Evolutionary conservation across 148 eudicot genomes (phyloP), one percentile per base, ranked within the genome.

Genomic region (Persicaria tinctoria): DNA sequence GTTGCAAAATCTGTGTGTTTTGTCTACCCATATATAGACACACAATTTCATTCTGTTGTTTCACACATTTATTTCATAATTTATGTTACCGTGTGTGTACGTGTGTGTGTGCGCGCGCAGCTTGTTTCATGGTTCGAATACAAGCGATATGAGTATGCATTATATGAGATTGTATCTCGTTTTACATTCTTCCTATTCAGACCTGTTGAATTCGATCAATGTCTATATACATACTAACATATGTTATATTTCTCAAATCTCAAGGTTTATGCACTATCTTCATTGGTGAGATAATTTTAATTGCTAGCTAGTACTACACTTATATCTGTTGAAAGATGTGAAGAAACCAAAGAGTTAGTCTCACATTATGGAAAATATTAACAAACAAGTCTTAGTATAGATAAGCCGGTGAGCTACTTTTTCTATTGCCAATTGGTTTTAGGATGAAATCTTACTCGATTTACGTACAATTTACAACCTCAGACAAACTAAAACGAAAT

Each of bases 1-100:
- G 66, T 60, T 63, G 45, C 68, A 63, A 27, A 63, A 27, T 63
- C 68, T 55, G 20, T 18, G 18, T 38, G 48, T 41, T 44, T 66
- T 66, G 70, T 66, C 70, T 6, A 66, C 17, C 18, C 70, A 38
- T 66, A 66, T 41, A 64, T 64, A n/a, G 70, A 64, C 70, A 64
- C 13, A 32, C 2, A 64, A 32, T 38, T 38, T 38, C 5, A 3
- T 41, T 66, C 1, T 41, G 47, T 14, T 38, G 14, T 66, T 66
- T 4, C 44, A 38, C 44, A 38, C 70, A 66, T 14, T 1, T 7
- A 38, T 17, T 38, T 48, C 18, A 41, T 44, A 13, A 66, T 44
- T 66, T 66, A 0, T 66, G 70, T 32, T 32, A 32, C 41, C 41
- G 41, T 32, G 41, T 32, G 41, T 32, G 41, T 32, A 2, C 3